Conservation (phyloP, 2,329 filamentous ascomycete species). For the Cladosporium sp. region DNA sequence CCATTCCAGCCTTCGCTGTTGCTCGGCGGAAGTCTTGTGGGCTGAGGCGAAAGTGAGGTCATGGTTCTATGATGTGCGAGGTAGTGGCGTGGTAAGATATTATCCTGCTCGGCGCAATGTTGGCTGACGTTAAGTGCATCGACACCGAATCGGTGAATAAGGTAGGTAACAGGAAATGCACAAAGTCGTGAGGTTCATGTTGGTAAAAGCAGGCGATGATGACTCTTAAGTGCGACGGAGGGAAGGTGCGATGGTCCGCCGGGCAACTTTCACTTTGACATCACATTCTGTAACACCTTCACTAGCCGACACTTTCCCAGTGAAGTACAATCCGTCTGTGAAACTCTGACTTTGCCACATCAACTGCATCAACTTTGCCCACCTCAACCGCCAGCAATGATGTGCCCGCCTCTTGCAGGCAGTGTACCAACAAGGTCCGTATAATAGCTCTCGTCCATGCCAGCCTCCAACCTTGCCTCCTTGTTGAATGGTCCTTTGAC, state of each 20-base stretch:
- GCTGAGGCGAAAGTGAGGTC: background rate
- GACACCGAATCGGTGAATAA: too few species aligned
- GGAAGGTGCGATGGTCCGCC: background rate
- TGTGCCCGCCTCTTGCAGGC: conserved; percentile 10
- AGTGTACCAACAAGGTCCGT: conserved; percentile 8
- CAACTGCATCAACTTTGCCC: too few species aligned
- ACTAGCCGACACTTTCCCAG: too few species aligned
- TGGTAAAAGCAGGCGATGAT: too few species aligned
- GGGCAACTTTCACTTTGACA: background rate
- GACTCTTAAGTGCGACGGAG: too few species aligned
- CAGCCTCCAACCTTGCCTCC: conserved; percentile 14
- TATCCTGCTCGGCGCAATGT: background rate
- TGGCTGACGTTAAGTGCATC: background rate
- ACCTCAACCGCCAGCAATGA: conserved; percentile 14
- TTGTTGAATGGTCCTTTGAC: conserved; percentile 17
- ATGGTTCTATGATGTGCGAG: background rate
- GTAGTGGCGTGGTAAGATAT: background rate
- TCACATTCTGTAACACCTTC: background rate
- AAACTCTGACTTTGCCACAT: too few species aligned
- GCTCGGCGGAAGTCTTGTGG: background rate
- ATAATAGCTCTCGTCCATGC: conserved; percentile 16
- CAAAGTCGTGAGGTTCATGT: too few species aligned
- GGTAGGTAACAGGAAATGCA: too few species aligned
- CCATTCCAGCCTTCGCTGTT: background rate
- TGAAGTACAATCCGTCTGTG: too few species aligned